Conservation (phyloP, 805 yeast species). For the Candida bentonensis region DNA sequence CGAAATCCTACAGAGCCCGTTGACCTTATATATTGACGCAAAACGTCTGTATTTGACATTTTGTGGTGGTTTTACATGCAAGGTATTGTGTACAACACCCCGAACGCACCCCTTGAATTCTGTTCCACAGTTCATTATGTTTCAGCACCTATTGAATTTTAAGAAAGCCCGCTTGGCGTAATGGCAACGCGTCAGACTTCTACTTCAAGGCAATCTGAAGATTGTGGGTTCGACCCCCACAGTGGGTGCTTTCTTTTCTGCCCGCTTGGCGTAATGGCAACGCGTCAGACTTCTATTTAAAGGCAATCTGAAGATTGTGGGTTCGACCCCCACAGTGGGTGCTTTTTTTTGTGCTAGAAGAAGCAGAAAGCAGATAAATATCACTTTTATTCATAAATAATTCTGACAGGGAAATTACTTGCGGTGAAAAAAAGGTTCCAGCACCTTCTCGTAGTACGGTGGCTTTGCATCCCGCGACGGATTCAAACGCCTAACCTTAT, state of each 20-base stretch:
- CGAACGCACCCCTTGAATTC: too few species aligned
- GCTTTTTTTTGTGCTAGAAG: neutral
- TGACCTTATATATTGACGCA: too few species aligned
- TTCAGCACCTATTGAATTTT: neutral
- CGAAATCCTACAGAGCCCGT: too few species aligned
- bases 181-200: slow-evolving; percentile 3
- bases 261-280: slow-evolving; percentile 2
- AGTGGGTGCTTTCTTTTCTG: slow-evolving; percentile 1
- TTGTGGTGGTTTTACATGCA: too few species aligned
- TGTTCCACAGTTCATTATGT: neutral
- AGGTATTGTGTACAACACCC: too few species aligned
- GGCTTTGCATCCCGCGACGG: slow-evolving; percentile 34
- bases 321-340: slow-evolving; percentile 2
- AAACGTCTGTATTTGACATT: too few species aligned
- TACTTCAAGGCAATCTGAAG: slow-evolving; percentile 2
- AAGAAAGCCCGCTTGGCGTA: slow-evolving; percentile 1
- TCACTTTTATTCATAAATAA: neutral
- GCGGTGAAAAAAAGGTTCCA: slow-evolving; percentile 20
- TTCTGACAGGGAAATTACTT: neutral
- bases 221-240: slow-evolving; percentile 2
- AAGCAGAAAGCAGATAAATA: neutral
- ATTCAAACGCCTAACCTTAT: slow-evolving; percentile 39
- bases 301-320: slow-evolving; percentile 1
- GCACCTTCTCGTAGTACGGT: slow-evolving; percentile 29
- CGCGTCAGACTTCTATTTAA: slow-evolving; percentile 2